Percentiles rank a stretch among this genome's conserved stretches.
Evolutionary conservation across 441 rosid species (phyloP).

Genomic region (Mallotus japonicus): DNA sequence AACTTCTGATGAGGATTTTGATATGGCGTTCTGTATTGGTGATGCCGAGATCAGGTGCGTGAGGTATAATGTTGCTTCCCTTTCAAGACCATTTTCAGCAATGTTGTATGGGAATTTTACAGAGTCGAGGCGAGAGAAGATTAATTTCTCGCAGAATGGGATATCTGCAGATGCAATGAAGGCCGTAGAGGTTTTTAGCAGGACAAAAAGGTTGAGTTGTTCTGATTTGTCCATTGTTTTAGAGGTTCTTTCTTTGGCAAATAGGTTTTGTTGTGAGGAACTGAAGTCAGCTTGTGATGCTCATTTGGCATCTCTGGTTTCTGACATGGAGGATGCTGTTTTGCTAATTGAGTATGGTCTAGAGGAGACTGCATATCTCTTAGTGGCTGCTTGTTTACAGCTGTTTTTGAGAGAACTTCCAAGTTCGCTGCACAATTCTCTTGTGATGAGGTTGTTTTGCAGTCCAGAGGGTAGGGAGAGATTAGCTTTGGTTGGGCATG

Average conservation of each 20-base stretch:
- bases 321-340: conserved; percentile 56
- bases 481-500: conserved; percentile 63
- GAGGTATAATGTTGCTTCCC: conserved; percentile 65
- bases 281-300: conserved; percentile 78
- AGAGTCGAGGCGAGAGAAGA: conserved; percentile 63
- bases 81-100: conserved; percentile 69
- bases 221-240: conserved; percentile 54
- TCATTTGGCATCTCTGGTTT: conserved; percentile 65
- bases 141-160: conserved; percentile 66
- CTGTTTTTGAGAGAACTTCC: conserved; percentile 83
- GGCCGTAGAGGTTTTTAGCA: conserved; percentile 72
- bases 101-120: conserved; percentile 78
- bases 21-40: conserved; percentile 77
- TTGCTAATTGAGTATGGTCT: conserved; percentile 77
- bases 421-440: conserved; percentile 55
- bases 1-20: conserved; percentile 58
- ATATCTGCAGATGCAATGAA: conserved; percentile 69
- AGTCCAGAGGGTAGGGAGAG: conserved; percentile 63
- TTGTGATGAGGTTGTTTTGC: conserved; percentile 65
- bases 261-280: conserved; percentile 84
- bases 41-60: conserved; percentile 76
- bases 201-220: conserved; percentile 51
- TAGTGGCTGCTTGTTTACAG: conserved; percentile 86
- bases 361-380: conserved; percentile 70
- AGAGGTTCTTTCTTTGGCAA: conserved; percentile 82